Base-by-base conservation (phyloP, 306 rosid species). In the Malus sylvestris region DNA sequence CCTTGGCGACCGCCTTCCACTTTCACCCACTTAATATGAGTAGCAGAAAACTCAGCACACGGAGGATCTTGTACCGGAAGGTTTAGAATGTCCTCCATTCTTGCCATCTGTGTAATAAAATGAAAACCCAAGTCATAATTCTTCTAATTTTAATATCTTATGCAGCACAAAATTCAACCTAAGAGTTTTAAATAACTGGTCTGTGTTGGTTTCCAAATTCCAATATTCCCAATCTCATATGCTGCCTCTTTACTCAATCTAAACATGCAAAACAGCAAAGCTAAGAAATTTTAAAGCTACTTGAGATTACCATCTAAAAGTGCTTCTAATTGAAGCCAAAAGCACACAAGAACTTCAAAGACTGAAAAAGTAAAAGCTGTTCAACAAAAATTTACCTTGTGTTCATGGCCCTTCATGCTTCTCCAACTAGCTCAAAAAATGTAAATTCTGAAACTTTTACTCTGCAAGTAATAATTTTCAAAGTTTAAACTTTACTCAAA, bases 1-100 rank as follows among this genome's bases (percentile, higher is more conserved):
- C 97, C 91, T 73, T 87, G 96, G 70, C 93, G 97, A 74, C 93
- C 96, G 27, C 93, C 97, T 71, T 87, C 93, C 63, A 92, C 84
- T 80, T 87, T 90, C 3, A 81, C 85, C 96, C 96, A 88, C 55
- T 90, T 84, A 72, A 92, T 80, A 65, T 78, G 85, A 81, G 85
- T 85, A 78, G 91, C 87, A 74, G 91, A 92, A 73, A 92, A 87
- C 75, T 90, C 91, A 14, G 86, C 30, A 79, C 81, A 76, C 33
- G 83, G 80, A 72, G 91, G 91, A 62, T 90, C 96, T 80, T 92
- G 96, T 79, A 90, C 89, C 0, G 91, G 96, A 82, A 92, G 93
- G 84, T 79, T 88, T 40, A 88, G 88, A 82, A 92, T 92, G 72
- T 88, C 97, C 78, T 90, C 96, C 96, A 86, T 90, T 88, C 97